Evolutionary conservation across 768 basidiomycete genomes (phyloP), one percentile per base, ranked within the genome.

Genomic region (Suillus spraguei): DNA sequence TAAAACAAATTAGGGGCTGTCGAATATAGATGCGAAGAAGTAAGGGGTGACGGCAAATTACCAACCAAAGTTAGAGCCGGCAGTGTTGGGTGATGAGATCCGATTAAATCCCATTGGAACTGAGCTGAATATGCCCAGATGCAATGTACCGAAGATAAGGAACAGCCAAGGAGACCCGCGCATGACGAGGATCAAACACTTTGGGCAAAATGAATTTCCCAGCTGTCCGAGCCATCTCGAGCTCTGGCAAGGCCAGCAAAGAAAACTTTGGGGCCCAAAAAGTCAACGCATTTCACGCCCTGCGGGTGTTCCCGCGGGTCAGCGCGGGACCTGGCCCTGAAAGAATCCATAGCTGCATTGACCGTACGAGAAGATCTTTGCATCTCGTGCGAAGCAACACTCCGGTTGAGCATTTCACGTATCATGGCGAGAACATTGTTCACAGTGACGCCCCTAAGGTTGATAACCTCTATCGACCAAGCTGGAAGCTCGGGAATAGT

Each of bases 271-370:
- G 65, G 69, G 38, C 77, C 76, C 62, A 80, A 70, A 66, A 78
- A 77, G 66, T 80, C 79, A 39, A 80, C 72, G 69, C 77, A 66
- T 70, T 78, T 80, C 35, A 80, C 65, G 16, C 79, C 79, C 69
- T 80, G 79, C 68, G 66, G 65, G 70, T 65, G 72, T 70, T 80
- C 78, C 69, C 68, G 66, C 67, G 72, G 72, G 63, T 75, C 75
- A 67, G 72, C 62, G 60, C 33, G 53, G 13, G 70, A 68, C 65
- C 74, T 63, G 53, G 65, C 70, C 66, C 75, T 66, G 67, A 71
- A 76, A 50, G 67, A 75, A n/a, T 74, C 70, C 59, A 71, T 65
- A 65, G 66, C 74, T 52, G 56, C 66, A 71, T 68, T 69, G 58
- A 69, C 73, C 63, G 75, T 60, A 3, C 38, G 55, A 0, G 38